Percentiles rank a stretch among this genome's conserved stretches.
Conservation (phyloP, 805 yeast genomes). For the Candida schatavii region DNA sequence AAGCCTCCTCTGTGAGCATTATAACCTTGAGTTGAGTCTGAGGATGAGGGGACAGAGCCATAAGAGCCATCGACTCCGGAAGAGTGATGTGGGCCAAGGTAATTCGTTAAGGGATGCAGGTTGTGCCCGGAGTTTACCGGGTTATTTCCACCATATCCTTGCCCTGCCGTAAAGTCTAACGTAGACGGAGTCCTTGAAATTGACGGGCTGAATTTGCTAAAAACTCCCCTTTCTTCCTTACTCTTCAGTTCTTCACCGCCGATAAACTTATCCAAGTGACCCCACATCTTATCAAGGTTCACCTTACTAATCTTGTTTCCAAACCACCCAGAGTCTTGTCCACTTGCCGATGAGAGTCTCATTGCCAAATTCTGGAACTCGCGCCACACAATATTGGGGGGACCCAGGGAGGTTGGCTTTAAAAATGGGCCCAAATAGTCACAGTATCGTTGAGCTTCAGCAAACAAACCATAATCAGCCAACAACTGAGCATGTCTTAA, state of each 20-base stretch:
- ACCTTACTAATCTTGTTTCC: slow-evolving; percentile 54
- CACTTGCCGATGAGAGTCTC: slow-evolving; percentile 43
- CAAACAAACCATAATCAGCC: slow-evolving; percentile 60
- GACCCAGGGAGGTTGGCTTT: slow-evolving; percentile 12
- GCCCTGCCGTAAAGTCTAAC: slow-evolving; percentile 29
- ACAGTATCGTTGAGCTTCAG: slow-evolving; percentile 61
- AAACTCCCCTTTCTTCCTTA: slow-evolving; percentile 49
- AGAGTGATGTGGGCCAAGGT: too few species aligned
- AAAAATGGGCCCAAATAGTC: slow-evolving; percentile 45
- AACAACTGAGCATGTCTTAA: slow-evolving; percentile 65
- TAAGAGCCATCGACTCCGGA: too few species aligned
- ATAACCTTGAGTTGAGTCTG: slow-evolving; percentile 1
- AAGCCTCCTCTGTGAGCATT: background rate
- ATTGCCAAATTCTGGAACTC: slow-evolving; percentile 40
- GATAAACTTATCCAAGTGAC: slow-evolving; percentile 82
- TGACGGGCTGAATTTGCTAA: slow-evolving; percentile 68
- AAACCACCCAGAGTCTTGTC: slow-evolving; percentile 67
- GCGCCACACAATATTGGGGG: slow-evolving; percentile 15
- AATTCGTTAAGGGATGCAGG: too few species aligned
- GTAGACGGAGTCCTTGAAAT: slow-evolving; percentile 55
- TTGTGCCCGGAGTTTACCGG: too few species aligned
- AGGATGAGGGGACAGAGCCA: slow-evolving; percentile 7
- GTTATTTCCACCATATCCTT: too few species aligned
- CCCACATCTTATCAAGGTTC: slow-evolving; percentile 82
- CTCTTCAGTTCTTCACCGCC: slow-evolving; percentile 66